Percentiles rank a stretch among this genome's conserved stretches.
phyloP scores from a whole-genome alignment of 176 grass and related monocot genomes.

The Hsuehochloa calcarea region DNA sequence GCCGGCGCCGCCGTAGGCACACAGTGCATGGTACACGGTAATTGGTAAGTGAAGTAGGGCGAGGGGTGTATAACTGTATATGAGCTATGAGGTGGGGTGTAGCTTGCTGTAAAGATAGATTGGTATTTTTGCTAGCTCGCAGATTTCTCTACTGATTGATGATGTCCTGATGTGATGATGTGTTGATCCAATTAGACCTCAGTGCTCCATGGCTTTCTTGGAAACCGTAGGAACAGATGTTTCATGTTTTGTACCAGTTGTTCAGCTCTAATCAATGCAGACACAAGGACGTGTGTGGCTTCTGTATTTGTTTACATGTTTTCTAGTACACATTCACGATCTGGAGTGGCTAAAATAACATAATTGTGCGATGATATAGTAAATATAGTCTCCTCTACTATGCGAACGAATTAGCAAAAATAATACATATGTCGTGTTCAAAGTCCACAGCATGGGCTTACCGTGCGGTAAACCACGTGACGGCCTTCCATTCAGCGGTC shows the following conservation, averaged over 20 bases:
- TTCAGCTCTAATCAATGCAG: conserved; percentile 8
- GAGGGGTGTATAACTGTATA: conserved; percentile 35
- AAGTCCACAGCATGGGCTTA: no score
- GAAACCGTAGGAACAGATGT: background rate
- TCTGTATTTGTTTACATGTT: background rate
- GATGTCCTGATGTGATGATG: conserved; percentile 7
- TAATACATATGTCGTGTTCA: no score
- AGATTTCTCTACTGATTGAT: conserved; percentile 34
- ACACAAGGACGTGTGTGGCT: background rate
- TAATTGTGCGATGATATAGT: no score
- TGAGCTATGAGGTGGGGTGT: conserved; percentile 45
- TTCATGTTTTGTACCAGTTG: background rate
- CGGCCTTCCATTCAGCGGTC: no score
- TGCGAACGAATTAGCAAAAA: no score
- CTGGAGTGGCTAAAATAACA: background rate
- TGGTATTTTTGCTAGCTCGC: conserved; percentile 62
- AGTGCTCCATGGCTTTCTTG: background rate
- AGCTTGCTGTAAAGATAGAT: conserved; percentile 74
- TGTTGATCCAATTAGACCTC: conserved; percentile 7
- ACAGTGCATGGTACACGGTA: conserved; percentile 39
- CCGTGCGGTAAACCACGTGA: no score
- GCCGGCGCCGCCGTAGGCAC: conserved; percentile 30
- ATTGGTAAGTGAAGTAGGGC: conserved; percentile 29
- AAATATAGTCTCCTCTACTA: no score
- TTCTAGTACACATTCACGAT: background rate